Percentiles rank a stretch among this genome's conserved stretches.
Evolutionary conservation across 2,329 filamentous ascomycete species (phyloP).

Genomic region (Colletotrichum gigasporum): DNA sequence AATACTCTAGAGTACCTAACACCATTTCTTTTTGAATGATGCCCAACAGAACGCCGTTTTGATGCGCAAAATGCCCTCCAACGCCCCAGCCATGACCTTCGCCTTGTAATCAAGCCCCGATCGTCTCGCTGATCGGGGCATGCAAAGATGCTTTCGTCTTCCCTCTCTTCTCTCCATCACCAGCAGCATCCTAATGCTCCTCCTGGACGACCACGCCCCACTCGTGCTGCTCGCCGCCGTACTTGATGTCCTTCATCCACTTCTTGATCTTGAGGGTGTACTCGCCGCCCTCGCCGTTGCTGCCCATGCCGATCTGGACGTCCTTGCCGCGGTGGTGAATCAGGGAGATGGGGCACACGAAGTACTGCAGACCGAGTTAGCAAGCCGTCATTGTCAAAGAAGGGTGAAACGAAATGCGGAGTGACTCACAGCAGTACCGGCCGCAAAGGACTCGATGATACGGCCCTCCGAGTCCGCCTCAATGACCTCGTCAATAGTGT

Average conservation of each 20-base stretch:
- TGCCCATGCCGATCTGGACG: conserved; percentile 69
- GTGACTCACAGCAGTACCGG: conserved; percentile 81
- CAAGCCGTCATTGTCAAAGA: background rate
- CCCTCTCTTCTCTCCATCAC: background rate
- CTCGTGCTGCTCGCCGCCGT: conserved; percentile 72
- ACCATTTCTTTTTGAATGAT: background rate
- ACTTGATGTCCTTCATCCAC: conserved; percentile 79
- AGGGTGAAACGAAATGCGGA: conserved; percentile 34
- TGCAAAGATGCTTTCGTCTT: too few relatives aligned
- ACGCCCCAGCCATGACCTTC: conserved; percentile 6
- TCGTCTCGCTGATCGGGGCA: background rate
- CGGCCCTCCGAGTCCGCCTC: conserved; percentile 79
- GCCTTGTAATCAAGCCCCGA: background rate
- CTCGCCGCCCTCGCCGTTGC: conserved; percentile 59
- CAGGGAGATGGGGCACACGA: conserved; percentile 73
- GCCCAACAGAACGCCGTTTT: background rate
- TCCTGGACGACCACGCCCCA: conserved; percentile 77
- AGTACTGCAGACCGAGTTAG: conserved; percentile 61
- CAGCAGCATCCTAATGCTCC: conserved; percentile 52
- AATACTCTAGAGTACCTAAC: background rate
- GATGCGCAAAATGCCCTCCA: conserved; percentile 3
- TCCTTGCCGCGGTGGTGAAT: conserved; percentile 75
- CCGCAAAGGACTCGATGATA: conserved; percentile 84
- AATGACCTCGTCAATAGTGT: conserved; percentile 81
- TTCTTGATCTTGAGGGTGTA: conserved; percentile 72